Evolutionary conservation across 2,329 filamentous ascomycete genomes (phyloP), one percentile per base, ranked within the genome.

Genomic region (Xylariaceae sp.): DNA sequence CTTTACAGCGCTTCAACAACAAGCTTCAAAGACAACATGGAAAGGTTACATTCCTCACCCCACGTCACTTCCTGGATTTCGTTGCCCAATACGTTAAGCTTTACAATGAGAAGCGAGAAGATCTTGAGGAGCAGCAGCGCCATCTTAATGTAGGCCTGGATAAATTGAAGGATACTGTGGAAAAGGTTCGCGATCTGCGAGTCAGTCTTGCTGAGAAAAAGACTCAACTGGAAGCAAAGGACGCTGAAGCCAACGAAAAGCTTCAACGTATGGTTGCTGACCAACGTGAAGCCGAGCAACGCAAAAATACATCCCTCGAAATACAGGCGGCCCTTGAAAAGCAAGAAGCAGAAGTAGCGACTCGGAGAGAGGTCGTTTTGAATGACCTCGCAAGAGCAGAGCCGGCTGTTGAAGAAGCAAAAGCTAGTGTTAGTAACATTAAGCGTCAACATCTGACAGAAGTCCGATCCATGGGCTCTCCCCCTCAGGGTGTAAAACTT

Each of bases 131-230:
- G 70, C 94, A 99, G 71, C 94, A 99, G 69, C 88, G 94, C 29
- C 94, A 99, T 80, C 79, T 99, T 58, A 99, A 99, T 66, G 92
- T 97, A 53, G 95, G 94, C 79, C 81, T 99, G 1, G 94, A 99
- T 76, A 99, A 99, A 72, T 79, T 99, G 26, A 84, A 89, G 63
- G 94, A 97, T 72, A 99, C 94, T 2, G 92, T 97, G 19, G 91
- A 96, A 72, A 97, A 99, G 76, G 94, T 99, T 52, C 86, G 89
- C 57, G 92, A 97, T 70, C 79, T 99, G 55, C 86, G 92, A 65
- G 86, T 83, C 62, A 96, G 91, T 71, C 80, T 99, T 54, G 92
- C 92, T 1, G 86, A 95, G 72, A 99, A 99, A 81, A 95, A 96
- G 75, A 84, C 81, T 1, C 90, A 97, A 70, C 80, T 99, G 7